Evolutionary conservation across 768 basidiomycete genomes (phyloP), one percentile per base, ranked within the genome.

Genomic region (Trametes maxima): DNA sequence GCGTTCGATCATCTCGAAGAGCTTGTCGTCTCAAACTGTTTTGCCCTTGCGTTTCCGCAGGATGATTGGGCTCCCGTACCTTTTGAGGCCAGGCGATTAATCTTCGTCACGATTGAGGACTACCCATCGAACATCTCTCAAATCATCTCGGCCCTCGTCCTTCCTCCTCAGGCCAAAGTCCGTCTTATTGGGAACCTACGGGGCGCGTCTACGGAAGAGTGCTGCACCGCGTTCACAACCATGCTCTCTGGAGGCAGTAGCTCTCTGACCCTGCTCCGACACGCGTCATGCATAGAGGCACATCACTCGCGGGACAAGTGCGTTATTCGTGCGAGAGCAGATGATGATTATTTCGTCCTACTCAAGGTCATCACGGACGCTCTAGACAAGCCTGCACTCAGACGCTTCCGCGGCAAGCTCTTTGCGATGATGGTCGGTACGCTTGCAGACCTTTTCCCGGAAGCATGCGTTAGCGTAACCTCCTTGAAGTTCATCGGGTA

Each of bases 1-100:
- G 14, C n/a, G 40, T 43, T 58, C 40, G 40, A 58, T 11, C 43
- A 48, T 19, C n/a, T 58, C 40, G 57, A 58, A 22, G 48, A 58
- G 19, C 40, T 58, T 6, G n/a, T 43, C 13, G 36, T 58, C 8
- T 6, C 14, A 6, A 50, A 58, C 28, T 58, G 57, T 25, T 58
- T 58, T 37, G 35, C 45, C 17, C 44, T 16, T 6, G 16, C 24
- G 12, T 17, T 48, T 6, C 28, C 8, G 5, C 40, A 50, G 4
- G 48, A 22, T 24, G 47, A 16, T 22, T 22, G 8, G 1, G 46
- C 35, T 39, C 40, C 7, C 2, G 17, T 5, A 12, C 39, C 1
- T 36, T 40, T 10, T 10, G 33, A 28, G 28, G 11, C 47, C 3
- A 42, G 4, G 12, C 47, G 49, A 5, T 17, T 58, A 5, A 33